These are phyloP conservation scores for Aspergillus candidus DNA, from an alignment of 2,329 filamentous ascomycete species.

Conservation along the genomic window DNA sequence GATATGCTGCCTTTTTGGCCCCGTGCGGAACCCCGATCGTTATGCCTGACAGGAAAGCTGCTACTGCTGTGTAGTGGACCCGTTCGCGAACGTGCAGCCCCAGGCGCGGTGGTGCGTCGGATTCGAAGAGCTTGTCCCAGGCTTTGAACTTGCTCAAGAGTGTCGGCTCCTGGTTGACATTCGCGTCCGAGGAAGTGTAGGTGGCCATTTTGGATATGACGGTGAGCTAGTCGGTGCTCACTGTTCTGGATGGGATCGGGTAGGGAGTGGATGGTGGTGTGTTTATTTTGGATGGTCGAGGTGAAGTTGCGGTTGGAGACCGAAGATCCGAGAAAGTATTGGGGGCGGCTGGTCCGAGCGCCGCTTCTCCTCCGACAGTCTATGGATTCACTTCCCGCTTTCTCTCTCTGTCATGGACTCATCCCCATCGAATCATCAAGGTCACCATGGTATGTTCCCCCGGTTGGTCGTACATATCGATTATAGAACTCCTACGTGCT, in stretches of 20 bases:
- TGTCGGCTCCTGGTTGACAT: conserved; percentile 3
- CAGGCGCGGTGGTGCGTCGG: conserved; percentile 39
- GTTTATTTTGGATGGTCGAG: neutral
- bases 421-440: conserved; percentile 11
- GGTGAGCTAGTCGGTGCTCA: neutral
- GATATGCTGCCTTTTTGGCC: conserved; percentile 65
- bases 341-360: neutral
- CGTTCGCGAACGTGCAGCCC: conserved; percentile 61
- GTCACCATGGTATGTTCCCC: conserved; percentile 13
- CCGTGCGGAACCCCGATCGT: conserved; percentile 66
- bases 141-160: conserved; percentile 25
- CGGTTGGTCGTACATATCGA: neutral
- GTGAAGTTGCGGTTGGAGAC: neutral
- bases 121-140: conserved; percentile 35
- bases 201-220: conserved; percentile 12
- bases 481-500: neutral
- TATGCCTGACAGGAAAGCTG: conserved; percentile 64
- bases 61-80: conserved; percentile 57
- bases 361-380: neutral
- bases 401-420: conserved; percentile 1
- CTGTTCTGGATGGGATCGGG: neutral
- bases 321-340: neutral
- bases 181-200: conserved; percentile 2
- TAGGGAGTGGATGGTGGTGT: conserved; percentile 9
- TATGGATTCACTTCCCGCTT: conserved; percentile 7